phyloP scores from a whole-genome alignment of 2,329 filamentous ascomycete species.

The Diaporthe capsici region DNA sequence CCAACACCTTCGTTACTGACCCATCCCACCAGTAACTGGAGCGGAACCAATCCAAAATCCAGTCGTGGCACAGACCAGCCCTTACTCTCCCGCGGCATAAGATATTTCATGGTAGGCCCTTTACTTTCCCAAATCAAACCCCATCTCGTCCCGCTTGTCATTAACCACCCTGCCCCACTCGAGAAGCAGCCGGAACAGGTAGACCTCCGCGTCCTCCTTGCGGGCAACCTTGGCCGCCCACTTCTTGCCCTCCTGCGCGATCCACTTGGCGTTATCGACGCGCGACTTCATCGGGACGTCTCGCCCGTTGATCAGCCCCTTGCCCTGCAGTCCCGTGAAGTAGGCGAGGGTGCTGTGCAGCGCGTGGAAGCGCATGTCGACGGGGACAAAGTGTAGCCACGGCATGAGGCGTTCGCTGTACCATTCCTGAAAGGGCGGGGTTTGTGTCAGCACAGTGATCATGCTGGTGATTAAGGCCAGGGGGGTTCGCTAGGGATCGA shows the following conservation, averaged over 20 bases:
- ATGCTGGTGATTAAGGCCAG: too few species aligned
- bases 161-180: conserved; percentile 82
- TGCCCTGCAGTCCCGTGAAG: conserved; percentile 72
- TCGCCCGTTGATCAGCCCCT: conserved; percentile 59
- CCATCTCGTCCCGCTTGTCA: conserved; percentile 67
- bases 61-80: too few species aligned
- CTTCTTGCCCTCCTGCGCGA: conserved; percentile 74
- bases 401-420: conserved; percentile 80
- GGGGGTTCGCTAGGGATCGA: too few species aligned
- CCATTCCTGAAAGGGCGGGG: conserved; percentile 68
- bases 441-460: not conserved
- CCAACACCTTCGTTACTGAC: not conserved
- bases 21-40: not conserved
- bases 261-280: conserved; percentile 71
- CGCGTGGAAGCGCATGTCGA: conserved; percentile 80
- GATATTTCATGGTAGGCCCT: too few species aligned
- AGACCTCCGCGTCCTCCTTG: conserved; percentile 84
- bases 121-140: conserved; percentile 48
- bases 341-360: conserved; percentile 82
- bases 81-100: too few species aligned
- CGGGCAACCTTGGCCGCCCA: conserved; percentile 76
- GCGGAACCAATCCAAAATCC: not conserved
- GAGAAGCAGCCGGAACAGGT: conserved; percentile 81
- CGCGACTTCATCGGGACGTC: conserved; percentile 64
- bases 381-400: conserved; percentile 86